Conservation (phyloP, 257 asterid species). For the Gentiana macrophylla region DNA sequence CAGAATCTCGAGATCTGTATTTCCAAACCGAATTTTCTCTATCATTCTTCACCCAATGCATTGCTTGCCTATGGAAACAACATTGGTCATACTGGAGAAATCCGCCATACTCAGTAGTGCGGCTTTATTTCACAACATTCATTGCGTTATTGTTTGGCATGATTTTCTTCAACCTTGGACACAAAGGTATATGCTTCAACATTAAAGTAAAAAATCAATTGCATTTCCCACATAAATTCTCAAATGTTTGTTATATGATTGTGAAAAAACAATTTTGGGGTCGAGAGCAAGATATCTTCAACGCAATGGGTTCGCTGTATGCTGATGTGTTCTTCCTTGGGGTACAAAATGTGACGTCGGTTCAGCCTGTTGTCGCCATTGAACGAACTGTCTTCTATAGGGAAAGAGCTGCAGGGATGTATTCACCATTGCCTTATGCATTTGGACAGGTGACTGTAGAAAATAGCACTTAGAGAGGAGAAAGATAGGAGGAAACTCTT, state of each 20-base stretch:
- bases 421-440: slow-evolving; percentile 78
- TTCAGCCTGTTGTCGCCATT: slow-evolving; percentile 71
- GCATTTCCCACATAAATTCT: neutral
- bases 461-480: too few species aligned
- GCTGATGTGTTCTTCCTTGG: slow-evolving; percentile 66
- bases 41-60: slow-evolving; percentile 52
- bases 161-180: slow-evolving; percentile 82
- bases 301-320: slow-evolving; percentile 86
- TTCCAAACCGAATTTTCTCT: slow-evolving; percentile 65
- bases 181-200: slow-evolving; percentile 42
- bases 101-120: slow-evolving; percentile 85
- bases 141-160: slow-evolving; percentile 80
- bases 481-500: too few species aligned
- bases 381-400: slow-evolving; percentile 83
- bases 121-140: slow-evolving; percentile 63
- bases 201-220: neutral
- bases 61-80: slow-evolving; percentile 93
- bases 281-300: slow-evolving; percentile 50
- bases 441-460: slow-evolving; percentile 81
- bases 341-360: slow-evolving; percentile 57
- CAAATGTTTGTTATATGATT: neutral
- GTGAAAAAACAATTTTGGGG: slow-evolving; percentile 22
- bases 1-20: slow-evolving; percentile 38
- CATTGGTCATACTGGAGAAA: slow-evolving; percentile 80
- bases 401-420: slow-evolving; percentile 93